Conservation (phyloP, 495 filamentous ascomycete genomes). For the Penicillium cinerascens region DNA sequence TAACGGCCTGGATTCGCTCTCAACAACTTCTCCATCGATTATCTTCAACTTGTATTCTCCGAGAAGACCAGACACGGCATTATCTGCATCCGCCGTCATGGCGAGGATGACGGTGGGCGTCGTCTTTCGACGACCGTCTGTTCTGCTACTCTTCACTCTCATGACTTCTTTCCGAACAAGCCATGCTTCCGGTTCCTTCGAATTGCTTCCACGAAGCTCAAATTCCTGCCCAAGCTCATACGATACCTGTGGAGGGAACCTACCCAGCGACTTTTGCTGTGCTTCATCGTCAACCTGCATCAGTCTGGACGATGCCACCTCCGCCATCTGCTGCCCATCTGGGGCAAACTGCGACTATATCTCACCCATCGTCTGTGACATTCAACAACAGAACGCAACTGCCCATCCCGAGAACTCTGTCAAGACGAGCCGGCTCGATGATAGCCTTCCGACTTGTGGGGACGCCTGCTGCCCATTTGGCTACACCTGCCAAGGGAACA, state of each 20-base stretch:
- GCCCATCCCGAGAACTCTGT: conserved; percentile 57
- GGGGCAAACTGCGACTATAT: conserved; percentile 62
- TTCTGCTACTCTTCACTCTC: conserved; percentile 28
- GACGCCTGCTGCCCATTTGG: conserved; percentile 72
- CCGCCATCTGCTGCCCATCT: conserved; percentile 73
- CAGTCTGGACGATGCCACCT: conserved; percentile 60
- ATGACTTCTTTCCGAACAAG: conserved; percentile 25
- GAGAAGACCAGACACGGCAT: neutral
- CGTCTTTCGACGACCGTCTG: conserved; percentile 4
- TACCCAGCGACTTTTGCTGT: conserved; percentile 78
- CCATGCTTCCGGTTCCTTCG: conserved; percentile 25
- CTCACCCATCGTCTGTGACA: conserved; percentile 66
- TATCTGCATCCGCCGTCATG: conserved; percentile 14
- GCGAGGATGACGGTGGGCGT: conserved; percentile 9
- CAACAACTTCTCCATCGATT: neutral
- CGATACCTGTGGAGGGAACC: conserved; percentile 48
- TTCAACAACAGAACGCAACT: conserved; percentile 60
- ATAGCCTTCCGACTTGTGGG: conserved; percentile 55
- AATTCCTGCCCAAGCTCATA: conserved; percentile 47
- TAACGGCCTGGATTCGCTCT: neutral
- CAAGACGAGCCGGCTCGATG: conserved; percentile 64
- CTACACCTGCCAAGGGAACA: conserved; percentile 59
- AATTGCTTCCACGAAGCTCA: conserved; percentile 31
- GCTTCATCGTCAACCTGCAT: conserved; percentile 58
- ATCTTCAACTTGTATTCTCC: neutral